phyloP scores from a whole-genome alignment of 805 yeast species.

The Kluyveromyces dobzhanskii region DNA sequence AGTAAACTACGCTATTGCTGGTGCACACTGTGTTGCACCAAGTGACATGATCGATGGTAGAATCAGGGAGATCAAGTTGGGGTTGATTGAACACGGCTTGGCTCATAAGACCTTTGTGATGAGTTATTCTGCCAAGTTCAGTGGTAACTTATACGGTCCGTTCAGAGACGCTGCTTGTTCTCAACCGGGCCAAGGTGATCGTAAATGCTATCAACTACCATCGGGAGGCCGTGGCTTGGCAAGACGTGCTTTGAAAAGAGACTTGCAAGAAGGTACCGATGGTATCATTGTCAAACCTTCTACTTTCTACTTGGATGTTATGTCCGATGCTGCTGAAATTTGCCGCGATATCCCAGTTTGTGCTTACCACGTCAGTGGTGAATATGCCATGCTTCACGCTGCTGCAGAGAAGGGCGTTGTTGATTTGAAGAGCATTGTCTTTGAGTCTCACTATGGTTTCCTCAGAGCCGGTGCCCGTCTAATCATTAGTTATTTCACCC shows the following conservation, averaged over 20 bases:
- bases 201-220: slow-evolving; percentile 90
- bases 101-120: slow-evolving; percentile 85
- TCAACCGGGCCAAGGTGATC: slow-evolving; percentile 81
- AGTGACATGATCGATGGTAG: slow-evolving; percentile 98
- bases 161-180: slow-evolving; percentile 97
- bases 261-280: slow-evolving; percentile 88
- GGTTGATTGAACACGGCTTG: slow-evolving; percentile 67
- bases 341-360: slow-evolving; percentile 83
- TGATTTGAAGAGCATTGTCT: slow-evolving; percentile 68
- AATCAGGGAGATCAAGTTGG: slow-evolving; percentile 76
- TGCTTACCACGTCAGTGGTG: slow-evolving; percentile 95
- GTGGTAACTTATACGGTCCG: slow-evolving; percentile 90
- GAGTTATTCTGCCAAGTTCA: slow-evolving; percentile 92
- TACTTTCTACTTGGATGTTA: slow-evolving; percentile 86
- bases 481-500: slow-evolving; percentile 87
- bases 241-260: slow-evolving; percentile 80
- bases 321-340: slow-evolving; percentile 77
- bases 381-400: slow-evolving; percentile 95
- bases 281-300: slow-evolving; percentile 95
- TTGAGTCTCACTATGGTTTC: slow-evolving; percentile 85
- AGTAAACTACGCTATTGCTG: slow-evolving; percentile 89
- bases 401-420: slow-evolving; percentile 94
- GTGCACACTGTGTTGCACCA: slow-evolving; percentile 94
- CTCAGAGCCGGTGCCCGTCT: slow-evolving; percentile 93
- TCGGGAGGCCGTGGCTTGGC: slow-evolving; percentile 91